Percentiles rank a stretch among this genome's conserved stretches.
Evolutionary conservation across 768 basidiomycete species (phyloP).

Genomic region (Chalciporus pseudorubinellus): DNA sequence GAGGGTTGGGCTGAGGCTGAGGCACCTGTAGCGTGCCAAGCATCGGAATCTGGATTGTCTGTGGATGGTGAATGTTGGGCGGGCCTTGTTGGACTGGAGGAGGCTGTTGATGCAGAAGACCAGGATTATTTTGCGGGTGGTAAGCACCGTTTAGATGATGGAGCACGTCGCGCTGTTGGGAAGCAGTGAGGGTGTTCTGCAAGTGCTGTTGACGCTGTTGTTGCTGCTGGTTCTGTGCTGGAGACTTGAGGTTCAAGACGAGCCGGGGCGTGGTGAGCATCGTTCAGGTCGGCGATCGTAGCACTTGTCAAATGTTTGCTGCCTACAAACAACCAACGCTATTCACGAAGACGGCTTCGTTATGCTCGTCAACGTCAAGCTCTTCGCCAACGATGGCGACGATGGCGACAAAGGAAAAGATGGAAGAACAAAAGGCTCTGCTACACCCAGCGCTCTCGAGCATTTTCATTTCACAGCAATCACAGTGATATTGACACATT

Average conservation of each 20-base stretch:
- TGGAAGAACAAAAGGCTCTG: constrained; percentile 7
- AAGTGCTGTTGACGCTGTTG: constrained; percentile 24
- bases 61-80: constrained; percentile 37
- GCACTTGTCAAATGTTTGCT: constrained; percentile 26
- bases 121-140: constrained; percentile 25
- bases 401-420: constrained; percentile 9
- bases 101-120: background rate
- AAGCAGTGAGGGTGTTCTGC: constrained; percentile 26
- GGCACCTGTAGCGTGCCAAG: constrained; percentile 67
- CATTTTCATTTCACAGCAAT: constrained; percentile 4
- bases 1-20: constrained; percentile 45
- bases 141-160: constrained; percentile 30
- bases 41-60: constrained; percentile 62
- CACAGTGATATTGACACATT: too few species aligned
- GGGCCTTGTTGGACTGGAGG: constrained; percentile 19
- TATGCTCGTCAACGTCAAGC: background rate
- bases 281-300: constrained; percentile 20
- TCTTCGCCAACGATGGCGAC: constrained; percentile 7
- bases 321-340: constrained; percentile 33
- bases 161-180: constrained; percentile 30
- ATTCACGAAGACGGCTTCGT: constrained; percentile 7
- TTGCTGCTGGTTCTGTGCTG: constrained; percentile 19
- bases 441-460: background rate
- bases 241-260: constrained; percentile 32
- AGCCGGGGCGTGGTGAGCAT: constrained; percentile 36